These are phyloP conservation scores for Arachis monticola DNA, from an alignment of 331 rosid genomes.

Conservation along the genomic window DNA sequence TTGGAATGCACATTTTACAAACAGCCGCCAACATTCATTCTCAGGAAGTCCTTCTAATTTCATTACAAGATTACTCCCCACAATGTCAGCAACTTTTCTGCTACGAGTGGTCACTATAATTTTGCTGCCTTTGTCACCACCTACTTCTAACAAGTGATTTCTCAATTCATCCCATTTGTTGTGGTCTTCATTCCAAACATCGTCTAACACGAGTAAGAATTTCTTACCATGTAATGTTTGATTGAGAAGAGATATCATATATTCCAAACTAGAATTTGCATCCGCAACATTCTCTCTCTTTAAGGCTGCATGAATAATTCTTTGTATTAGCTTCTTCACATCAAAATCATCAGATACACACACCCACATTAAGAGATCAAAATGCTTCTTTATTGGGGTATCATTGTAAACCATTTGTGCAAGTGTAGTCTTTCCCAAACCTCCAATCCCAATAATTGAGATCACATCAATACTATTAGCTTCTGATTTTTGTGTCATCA, in stretches of 20 bases:
- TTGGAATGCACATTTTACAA: conserved; percentile 36
- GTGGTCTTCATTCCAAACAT: conserved; percentile 39
- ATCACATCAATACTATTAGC: conserved; percentile 16
- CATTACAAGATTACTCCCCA: neutral
- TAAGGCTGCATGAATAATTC: conserved; percentile 8
- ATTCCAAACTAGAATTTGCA: neutral
- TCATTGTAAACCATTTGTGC: conserved; percentile 27
- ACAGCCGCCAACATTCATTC: conserved; percentile 21
- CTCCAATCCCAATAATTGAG: conserved; percentile 37
- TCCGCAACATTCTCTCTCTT: neutral
- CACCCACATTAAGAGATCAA: conserved; percentile 31
- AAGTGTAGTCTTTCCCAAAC: conserved; percentile 41
- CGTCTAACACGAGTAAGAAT: conserved; percentile 44
- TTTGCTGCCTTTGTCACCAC: conserved; percentile 11
- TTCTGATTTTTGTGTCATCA: neutral
- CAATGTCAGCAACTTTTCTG: neutral
- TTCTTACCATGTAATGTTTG: neutral
- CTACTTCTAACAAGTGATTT: neutral
- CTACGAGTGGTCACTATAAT: conserved; percentile 40
- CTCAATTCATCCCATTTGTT: conserved; percentile 32
- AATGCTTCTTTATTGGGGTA: neutral
- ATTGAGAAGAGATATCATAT: neutral
- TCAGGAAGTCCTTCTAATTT: conserved; percentile 13
- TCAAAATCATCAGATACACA: conserved; percentile 37
- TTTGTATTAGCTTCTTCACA: conserved; percentile 5